Evolutionary conservation across 805 yeast species (phyloP), one percentile per base, ranked within the genome.

Genomic region (Candida piceae): DNA sequence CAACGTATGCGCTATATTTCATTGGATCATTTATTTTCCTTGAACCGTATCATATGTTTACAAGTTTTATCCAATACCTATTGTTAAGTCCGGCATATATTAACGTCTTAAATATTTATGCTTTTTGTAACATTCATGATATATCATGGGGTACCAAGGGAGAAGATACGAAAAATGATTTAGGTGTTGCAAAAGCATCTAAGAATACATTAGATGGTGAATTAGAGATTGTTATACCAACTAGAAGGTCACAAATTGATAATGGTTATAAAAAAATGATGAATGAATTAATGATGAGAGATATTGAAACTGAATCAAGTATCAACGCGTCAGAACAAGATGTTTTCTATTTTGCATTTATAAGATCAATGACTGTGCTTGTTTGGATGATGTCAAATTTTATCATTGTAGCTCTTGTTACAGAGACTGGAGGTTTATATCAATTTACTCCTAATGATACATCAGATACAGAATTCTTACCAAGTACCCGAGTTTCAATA

Each of bases 131-230:
- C 62, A 82, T 90, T 42, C 96, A 90, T 60, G 98, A 90, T 66
- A 80, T 90, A 32, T 84, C 96, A 6, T 90, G 97, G 97, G 97
- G 97, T 58, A 90, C 96, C 4, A 86, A 89, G 59, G 96, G 95
- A 32, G 86, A 80, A 34, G 78, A 76, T 9, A 72, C 77, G 56
- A 77, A 67, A 55, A 75, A 67, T 63, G 95, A 74, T 59, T 69
- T 93, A 50, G 97, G 97, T 42, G 78, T 81, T 31, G 96, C 95
- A 17, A 84, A 81, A 51, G 71, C 50, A 16, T 57, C 85, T 3
- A 42, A 41, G 5, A 44, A 47, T n/a, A 70, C 72, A 27, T 73
- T 68, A 36, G 78, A 72, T 38, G 87, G 84, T 48, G 78, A 78
- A 42, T 71, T 80, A 36, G 82, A 79, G 45, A 69, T 78, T 55